A percentile compares a stretch with the other conserved stretches of the same genome.
Evolutionary conservation across 306 rosid species (phyloP).

Genomic region (Lathyrus oleraceus): DNA sequence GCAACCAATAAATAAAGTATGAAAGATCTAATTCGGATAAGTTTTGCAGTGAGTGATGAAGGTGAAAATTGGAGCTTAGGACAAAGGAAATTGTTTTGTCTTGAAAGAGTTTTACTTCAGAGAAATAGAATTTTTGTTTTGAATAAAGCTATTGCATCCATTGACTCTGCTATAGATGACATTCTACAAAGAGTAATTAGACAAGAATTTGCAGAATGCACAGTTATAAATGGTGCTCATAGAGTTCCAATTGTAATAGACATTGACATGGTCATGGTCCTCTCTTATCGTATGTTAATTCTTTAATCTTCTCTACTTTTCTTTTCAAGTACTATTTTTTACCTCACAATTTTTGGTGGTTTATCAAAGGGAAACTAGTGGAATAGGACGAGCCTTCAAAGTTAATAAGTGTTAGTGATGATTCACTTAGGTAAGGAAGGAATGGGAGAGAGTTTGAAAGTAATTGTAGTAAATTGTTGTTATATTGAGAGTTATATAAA

Average conservation of each 20-base stretch:
- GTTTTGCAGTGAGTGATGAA: slow-evolving; percentile 69
- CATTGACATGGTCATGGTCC: slow-evolving; percentile 86
- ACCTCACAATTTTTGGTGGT: background rate
- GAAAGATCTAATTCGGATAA: slow-evolving; percentile 7
- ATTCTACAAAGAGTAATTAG: slow-evolving; percentile 61
- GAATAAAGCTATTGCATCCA: slow-evolving; percentile 84
- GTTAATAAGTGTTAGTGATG: no score
- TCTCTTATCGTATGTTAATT: slow-evolving; percentile 57
- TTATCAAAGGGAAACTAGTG: slow-evolving; percentile 55
- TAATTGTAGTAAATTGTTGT: no score
- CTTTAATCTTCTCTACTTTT: background rate
- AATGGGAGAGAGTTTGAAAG: no score
- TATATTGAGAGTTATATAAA: no score
- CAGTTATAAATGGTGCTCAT: slow-evolving; percentile 76
- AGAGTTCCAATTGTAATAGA: slow-evolving; percentile 81
- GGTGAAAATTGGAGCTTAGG: slow-evolving; percentile 90
- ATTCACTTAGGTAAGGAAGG: no score
- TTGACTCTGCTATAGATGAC: slow-evolving; percentile 74
- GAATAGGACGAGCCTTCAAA: slow-evolving; percentile 73
- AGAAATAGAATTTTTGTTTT: slow-evolving; percentile 70
- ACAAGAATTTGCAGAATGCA: slow-evolving; percentile 68
- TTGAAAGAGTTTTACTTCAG: slow-evolving; percentile 75
- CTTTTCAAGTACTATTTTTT: background rate
- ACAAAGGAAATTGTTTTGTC: slow-evolving; percentile 77
- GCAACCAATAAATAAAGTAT: background rate